Base-by-base conservation (phyloP, 192 early-diverging fungal species). In the Coemansia sp. region DNA sequence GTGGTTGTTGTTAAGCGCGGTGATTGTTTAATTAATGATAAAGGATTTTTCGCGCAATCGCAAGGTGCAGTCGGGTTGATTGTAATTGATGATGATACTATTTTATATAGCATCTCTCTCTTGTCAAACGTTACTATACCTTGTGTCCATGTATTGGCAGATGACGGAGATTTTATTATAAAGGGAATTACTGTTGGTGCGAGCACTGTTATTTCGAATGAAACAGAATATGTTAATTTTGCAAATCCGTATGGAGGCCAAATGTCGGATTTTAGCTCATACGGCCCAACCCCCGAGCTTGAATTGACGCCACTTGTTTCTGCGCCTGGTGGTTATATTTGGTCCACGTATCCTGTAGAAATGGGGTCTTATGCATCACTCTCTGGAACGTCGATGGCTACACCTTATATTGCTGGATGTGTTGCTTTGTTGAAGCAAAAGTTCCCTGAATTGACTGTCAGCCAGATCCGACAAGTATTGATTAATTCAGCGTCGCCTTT, bases 371-470 rank as follows among this genome's bases (percentile, higher is more conserved):
- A 80, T 12, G 70, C 60, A 24, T 63, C 82, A 21, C 49, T 76
- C 12, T 83, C 85, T 18, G 93, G 91, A 11, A 93, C 93, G n/a
- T 90, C 88, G 21, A 92, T 95, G 91, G 79, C 93, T 7, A 79
- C 84, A 28, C 89, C 92, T 0, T 88, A 89, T 62, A 68, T 89
- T 23, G 79, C 86, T 38, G 92, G 91, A 11, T 67, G 83, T 3
- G 72, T 83, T 6, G 91, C 89, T 0, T 67, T 94, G 12, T 56
- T 88, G 6, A 67, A 83, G 38, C 83, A 88, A 49, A 74, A 77
- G 15, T 56, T 60, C 14, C 82, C 80, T 21, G 4, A 25, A 56
- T 0, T 60, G 8, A 26, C 66, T 15, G 51, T 60, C 3, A 31
- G 52, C 24, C 58, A 67, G 12, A 55, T 67, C 5, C 36, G 50